Evolutionary conservation across 306 rosid genomes (phyloP).

Genomic region (Vigna reflexopilosa): DNA sequence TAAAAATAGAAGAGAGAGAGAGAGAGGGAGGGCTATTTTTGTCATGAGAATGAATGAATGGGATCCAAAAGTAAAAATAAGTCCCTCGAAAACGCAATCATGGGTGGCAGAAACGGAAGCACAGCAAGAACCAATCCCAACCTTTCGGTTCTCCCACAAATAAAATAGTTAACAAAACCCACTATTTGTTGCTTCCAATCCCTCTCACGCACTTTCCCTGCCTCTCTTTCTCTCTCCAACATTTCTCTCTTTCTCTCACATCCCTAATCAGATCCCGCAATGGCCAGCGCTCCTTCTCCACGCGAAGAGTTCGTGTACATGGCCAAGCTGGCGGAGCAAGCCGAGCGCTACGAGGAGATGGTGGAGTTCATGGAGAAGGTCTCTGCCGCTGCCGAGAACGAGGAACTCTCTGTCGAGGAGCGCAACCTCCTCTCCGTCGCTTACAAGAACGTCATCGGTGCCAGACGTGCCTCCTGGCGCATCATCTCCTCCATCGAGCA

Average conservation of each 20-base stretch:
- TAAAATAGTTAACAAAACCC: conserved; percentile 20
- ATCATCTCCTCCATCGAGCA: conserved; percentile 98
- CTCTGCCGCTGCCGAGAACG: conserved; percentile 74
- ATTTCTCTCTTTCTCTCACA: conserved; percentile 11
- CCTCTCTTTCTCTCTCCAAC: conserved; percentile 10
- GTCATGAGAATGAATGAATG: background rate
- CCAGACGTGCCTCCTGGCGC: conserved; percentile 94
- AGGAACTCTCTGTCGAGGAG: conserved; percentile 92
- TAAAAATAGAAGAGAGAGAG: background rate
- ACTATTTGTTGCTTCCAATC: background rate
- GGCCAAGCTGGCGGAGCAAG: conserved; percentile 99
- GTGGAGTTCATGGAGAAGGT: conserved; percentile 99
- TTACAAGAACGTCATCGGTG: conserved; percentile 97
- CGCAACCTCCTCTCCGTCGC: conserved; percentile 95
- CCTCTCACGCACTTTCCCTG: background rate
- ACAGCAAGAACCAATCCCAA: conserved; percentile 12
- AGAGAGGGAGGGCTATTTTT: background rate
- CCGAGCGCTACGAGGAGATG: conserved; percentile 99
- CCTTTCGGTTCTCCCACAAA: conserved; percentile 48
- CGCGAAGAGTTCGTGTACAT: conserved; percentile 96
- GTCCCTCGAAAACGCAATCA: conserved; percentile 55
- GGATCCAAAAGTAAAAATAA: conserved; percentile 1
- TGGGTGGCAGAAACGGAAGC: conserved; percentile 51
- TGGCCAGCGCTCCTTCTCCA: conserved; percentile 74
- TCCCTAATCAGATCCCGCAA: conserved; percentile 48